Evolutionary conservation across 2,329 filamentous ascomycete species (phyloP).

Genomic region (Ceratocystis destructans): DNA sequence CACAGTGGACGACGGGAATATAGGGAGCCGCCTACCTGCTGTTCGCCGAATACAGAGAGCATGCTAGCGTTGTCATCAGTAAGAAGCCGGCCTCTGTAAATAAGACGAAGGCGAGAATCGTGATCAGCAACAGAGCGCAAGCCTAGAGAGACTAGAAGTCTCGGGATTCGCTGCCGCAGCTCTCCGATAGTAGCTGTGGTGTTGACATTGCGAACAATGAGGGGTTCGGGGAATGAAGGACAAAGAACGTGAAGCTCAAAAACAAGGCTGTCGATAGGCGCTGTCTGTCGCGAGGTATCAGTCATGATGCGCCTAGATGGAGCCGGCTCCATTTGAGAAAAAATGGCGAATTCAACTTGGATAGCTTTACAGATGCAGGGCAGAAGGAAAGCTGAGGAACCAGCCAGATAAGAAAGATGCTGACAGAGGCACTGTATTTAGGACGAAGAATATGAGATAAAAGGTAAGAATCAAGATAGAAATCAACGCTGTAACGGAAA

Average conservation of each 20-base stretch:
- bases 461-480: not conserved
- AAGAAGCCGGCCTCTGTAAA: conserved; percentile 45
- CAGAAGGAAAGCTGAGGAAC: not conserved
- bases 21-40: conserved; percentile 30
- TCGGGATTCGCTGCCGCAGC: conserved; percentile 45
- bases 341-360: not conserved
- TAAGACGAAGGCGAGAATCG: conserved; percentile 44
- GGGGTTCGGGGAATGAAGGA: conserved; percentile 38
- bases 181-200: conserved; percentile 40
- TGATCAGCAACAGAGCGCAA: conserved; percentile 23
- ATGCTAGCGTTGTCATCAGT: conserved; percentile 42
- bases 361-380: conserved; percentile 6
- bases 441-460: not conserved
- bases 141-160: conserved; percentile 34
- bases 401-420: not conserved
- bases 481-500: not conserved
- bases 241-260: conserved; percentile 47
- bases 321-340: conserved; percentile 13
- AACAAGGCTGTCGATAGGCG: conserved; percentile 26
- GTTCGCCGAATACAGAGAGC: conserved; percentile 42
- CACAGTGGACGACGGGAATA: conserved; percentile 12
- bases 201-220: conserved; percentile 37
- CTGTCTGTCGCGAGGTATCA: conserved; percentile 20
- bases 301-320: conserved; percentile 23
- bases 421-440: not conserved